A percentile compares a stretch with the other conserved stretches of the same genome.
Conservation (phyloP, 192 early-diverging fungal genomes). For the Umbelopsis sp. region DNA sequence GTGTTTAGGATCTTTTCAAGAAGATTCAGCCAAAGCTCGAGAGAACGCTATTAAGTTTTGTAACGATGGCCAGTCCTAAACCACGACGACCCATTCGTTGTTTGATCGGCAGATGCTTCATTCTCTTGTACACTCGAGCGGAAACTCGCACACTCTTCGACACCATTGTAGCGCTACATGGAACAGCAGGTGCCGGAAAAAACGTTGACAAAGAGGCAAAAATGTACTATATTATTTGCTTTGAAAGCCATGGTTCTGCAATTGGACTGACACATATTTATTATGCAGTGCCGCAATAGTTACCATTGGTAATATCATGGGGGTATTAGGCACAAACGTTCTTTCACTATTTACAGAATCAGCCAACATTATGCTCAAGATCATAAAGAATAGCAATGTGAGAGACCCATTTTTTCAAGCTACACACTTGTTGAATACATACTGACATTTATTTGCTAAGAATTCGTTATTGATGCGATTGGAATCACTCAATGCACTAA, state of each 20-base stretch:
- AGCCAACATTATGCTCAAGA: slow-evolving; percentile 60
- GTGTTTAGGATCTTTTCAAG: slow-evolving; percentile 60
- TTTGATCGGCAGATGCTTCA: slow-evolving; percentile 72
- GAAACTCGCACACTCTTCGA: slow-evolving; percentile 79
- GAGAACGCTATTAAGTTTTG: slow-evolving; percentile 67
- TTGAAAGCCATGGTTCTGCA: neutral
- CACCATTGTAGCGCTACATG: slow-evolving; percentile 68
- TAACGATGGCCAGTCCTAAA: slow-evolving; percentile 64
- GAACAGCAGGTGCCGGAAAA: slow-evolving; percentile 54
- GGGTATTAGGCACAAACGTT: slow-evolving; percentile 72
- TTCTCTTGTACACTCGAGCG: slow-evolving; percentile 72
- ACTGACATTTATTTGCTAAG: slow-evolving; percentile 19
- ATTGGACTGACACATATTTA: neutral
- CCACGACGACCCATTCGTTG: slow-evolving; percentile 69
- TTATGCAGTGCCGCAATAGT: slow-evolving; percentile 72
- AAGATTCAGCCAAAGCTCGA: slow-evolving; percentile 73
- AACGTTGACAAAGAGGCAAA: slow-evolving; percentile 66
- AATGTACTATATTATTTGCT: slow-evolving; percentile 51
- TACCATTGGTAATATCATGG: slow-evolving; percentile 78
- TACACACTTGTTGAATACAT: too few relatives aligned
- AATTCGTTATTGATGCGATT: slow-evolving; percentile 63
- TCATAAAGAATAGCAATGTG: slow-evolving; percentile 70
- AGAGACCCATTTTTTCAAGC: neutral
- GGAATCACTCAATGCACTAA: slow-evolving; percentile 70
- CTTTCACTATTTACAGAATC: slow-evolving; percentile 74